phyloP scores from a whole-genome alignment of 805 yeast genomes.

The Lachancea sp. region DNA sequence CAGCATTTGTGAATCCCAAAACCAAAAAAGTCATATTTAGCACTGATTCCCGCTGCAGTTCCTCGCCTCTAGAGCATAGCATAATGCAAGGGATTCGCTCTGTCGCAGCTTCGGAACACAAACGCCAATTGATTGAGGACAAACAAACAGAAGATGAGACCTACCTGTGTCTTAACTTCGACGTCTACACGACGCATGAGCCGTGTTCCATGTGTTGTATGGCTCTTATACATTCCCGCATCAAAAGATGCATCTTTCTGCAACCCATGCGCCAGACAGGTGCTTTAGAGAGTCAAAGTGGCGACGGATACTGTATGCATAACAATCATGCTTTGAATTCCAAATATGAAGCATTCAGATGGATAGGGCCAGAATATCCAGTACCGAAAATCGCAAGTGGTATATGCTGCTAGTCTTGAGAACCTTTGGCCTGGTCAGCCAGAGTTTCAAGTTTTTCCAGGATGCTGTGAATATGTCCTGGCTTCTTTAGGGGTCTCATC shows the following conservation, averaged over 20 bases:
- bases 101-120: constrained; percentile 43
- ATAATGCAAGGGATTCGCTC: constrained; percentile 62
- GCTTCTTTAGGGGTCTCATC: not conserved
- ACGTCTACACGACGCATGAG: constrained; percentile 86
- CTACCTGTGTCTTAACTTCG: constrained; percentile 70
- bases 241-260: constrained; percentile 60
- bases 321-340: constrained; percentile 73
- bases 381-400: constrained; percentile 20
- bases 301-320: constrained; percentile 68
- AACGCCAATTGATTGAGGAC: constrained; percentile 27
- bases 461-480: not conserved
- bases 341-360: constrained; percentile 76
- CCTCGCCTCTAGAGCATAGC: constrained; percentile 63
- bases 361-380: constrained; percentile 42
- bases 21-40: constrained; percentile 35
- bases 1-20: constrained; percentile 58
- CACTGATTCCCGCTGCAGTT: constrained; percentile 35
- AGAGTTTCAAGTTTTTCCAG: not conserved
- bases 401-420: constrained; percentile 20
- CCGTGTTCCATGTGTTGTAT: constrained; percentile 96
- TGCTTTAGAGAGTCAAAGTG: constrained; percentile 49
- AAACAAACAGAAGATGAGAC: constrained; percentile 10
- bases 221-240: constrained; percentile 91
- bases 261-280: constrained; percentile 46
- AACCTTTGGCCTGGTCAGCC: not conserved